These are phyloP conservation scores for Candida qinlingensis DNA, from an alignment of 805 yeast species.

Conservation along the genomic window DNA sequence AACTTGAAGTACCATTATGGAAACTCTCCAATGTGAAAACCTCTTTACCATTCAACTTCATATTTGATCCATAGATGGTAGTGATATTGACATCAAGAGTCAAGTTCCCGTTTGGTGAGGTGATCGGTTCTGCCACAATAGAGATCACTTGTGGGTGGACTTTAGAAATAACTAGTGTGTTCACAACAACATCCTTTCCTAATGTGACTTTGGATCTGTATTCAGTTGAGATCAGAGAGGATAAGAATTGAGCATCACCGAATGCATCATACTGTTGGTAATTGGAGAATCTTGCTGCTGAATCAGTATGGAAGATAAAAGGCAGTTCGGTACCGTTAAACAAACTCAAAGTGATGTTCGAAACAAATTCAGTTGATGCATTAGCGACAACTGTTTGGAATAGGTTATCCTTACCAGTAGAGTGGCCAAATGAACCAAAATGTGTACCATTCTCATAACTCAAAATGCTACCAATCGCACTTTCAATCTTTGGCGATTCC, in stretches of 20 bases:
- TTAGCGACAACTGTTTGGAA: constrained; percentile 20
- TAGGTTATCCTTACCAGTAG: constrained; percentile 15
- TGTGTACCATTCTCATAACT: constrained; percentile 24
- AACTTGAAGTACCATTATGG: constrained; percentile 43
- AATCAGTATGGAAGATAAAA: constrained; percentile 18
- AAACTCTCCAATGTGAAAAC: constrained; percentile 18
- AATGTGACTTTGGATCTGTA: constrained; percentile 13
- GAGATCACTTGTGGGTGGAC: constrained; percentile 17
- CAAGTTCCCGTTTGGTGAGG: constrained; percentile 9
- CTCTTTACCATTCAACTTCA: constrained; percentile 15
- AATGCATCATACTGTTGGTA: constrained; percentile 31
- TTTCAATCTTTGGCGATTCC: constrained; percentile 39
- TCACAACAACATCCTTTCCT: constrained; percentile 8
- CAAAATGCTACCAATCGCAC: constrained; percentile 34
- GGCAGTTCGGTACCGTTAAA: constrained; percentile 20
- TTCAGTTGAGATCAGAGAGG: constrained; percentile 13
- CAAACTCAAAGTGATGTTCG: constrained; percentile 16
- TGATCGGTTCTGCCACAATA: constrained; percentile 9
- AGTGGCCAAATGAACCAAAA: constrained; percentile 2
- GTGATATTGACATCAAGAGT: constrained; percentile 18
- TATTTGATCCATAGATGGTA: constrained; percentile 17
- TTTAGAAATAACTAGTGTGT: constrained; percentile 10
- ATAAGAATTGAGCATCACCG: constrained; percentile 36
- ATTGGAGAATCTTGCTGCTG: constrained; percentile 30
- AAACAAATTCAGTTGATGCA: constrained; percentile 9